A percentile compares a stretch with the other conserved stretches of the same genome.
phyloP scores from a whole-genome alignment of 1,139 yeast species.

The Geotrichum phurueaensis region DNA sequence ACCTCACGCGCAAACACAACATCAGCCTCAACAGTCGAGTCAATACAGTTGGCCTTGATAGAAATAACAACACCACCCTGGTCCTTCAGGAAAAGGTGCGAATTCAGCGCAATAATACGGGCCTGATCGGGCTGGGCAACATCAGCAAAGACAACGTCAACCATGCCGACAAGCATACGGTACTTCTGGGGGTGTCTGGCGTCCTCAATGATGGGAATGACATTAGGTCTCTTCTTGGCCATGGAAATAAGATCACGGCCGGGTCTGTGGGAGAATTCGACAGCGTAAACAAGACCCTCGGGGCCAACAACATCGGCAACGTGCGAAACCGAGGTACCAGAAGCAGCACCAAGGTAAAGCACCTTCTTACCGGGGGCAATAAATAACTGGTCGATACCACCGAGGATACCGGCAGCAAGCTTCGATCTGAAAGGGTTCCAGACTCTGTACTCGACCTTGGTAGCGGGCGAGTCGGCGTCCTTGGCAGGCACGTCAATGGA shows the following conservation, averaged over 20 bases:
- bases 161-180: slow-evolving; percentile 98
- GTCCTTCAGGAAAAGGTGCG: slow-evolving; percentile 96
- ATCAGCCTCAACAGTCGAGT: slow-evolving; percentile 96
- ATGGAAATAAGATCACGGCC: slow-evolving; percentile 98
- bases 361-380: slow-evolving; percentile 98
- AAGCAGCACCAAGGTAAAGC: slow-evolving; percentile 96
- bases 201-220: slow-evolving; percentile 96
- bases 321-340: slow-evolving; percentile 98
- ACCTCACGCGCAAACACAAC: slow-evolving; percentile 92
- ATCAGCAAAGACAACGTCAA: slow-evolving; percentile 96
- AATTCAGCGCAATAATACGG: slow-evolving; percentile 96
- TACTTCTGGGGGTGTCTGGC: slow-evolving; percentile 99
- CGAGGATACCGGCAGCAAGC: slow-evolving; percentile 99
- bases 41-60: slow-evolving; percentile 74
- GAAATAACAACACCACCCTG: slow-evolving; percentile 54
- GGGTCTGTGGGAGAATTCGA: slow-evolving; percentile 98
- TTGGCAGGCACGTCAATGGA: slow-evolving; percentile 85
- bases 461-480: slow-evolving; percentile 72
- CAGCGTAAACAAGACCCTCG: slow-evolving; percentile 97
- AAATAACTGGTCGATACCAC: slow-evolving; percentile 94
- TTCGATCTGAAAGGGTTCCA: slow-evolving; percentile 99
- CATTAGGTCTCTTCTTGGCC: slow-evolving; percentile 99
- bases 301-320: slow-evolving; percentile 98
- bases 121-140: slow-evolving; percentile 99
- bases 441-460: slow-evolving; percentile 97